These are phyloP conservation scores for Tuber umbilicatum DNA, from an alignment of 495 filamentous ascomycete species.

Conservation along the genomic window DNA sequence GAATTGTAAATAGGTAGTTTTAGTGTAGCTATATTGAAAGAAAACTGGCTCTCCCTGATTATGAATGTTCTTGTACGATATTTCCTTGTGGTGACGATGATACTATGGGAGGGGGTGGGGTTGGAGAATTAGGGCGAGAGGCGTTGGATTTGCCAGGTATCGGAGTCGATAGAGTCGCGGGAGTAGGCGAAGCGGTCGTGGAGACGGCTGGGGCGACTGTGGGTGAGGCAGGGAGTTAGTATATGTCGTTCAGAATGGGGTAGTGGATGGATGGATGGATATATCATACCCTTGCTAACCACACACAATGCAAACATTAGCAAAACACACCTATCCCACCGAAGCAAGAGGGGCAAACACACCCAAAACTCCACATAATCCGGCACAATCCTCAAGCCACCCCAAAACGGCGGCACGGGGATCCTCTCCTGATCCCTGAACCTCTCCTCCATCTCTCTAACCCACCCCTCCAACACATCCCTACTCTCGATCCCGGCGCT, in stretches of 20 bases:
- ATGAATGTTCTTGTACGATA: background rate
- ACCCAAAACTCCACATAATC: conserved; percentile 85
- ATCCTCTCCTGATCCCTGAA: conserved; percentile 73
- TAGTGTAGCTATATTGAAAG: background rate
- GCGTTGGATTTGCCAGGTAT: conserved; percentile 55
- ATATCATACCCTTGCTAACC: conserved; percentile 27
- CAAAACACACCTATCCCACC: background rate
- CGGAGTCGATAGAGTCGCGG: conserved; percentile 47
- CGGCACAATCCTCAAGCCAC: conserved; percentile 77
- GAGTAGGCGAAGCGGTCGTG: conserved; percentile 91
- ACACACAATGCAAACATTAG: background rate
- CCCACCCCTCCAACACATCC: conserved; percentile 41
- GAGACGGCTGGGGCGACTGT: conserved; percentile 76
- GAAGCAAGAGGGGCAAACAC: conserved; percentile 7
- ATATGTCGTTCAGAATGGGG: background rate
- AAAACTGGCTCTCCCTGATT: background rate
- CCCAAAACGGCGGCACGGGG: conserved; percentile 90
- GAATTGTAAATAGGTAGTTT: background rate
- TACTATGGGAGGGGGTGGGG: conserved; percentile 48
- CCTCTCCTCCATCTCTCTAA: conserved; percentile 43
- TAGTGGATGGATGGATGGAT: background rate
- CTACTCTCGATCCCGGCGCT: conserved; percentile 57
- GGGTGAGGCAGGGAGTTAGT: conserved; percentile 48
- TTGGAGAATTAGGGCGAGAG: conserved; percentile 51
- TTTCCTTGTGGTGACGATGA: background rate